Percentiles rank a stretch among this genome's conserved stretches.
phyloP scores from a whole-genome alignment of 1,284 basidiomycete genomes.

The Irpex sp. region DNA sequence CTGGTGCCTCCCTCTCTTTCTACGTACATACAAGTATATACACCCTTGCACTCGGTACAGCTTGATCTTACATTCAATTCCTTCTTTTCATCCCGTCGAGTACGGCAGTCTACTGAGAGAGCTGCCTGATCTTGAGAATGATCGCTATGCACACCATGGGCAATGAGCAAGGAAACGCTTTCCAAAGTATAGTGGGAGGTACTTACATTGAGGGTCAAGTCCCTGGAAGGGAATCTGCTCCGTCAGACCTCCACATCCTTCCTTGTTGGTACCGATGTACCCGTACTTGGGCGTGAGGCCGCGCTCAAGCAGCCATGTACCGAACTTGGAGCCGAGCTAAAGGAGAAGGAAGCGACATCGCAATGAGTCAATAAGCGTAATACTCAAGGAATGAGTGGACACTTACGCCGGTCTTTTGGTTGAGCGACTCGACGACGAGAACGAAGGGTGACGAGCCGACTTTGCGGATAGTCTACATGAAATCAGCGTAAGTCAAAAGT shows the following conservation, averaged over 20 bases:
- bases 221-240: conserved; percentile 79
- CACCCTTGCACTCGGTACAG: too few relatives aligned
- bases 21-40: too few relatives aligned
- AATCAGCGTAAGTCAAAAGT: background rate
- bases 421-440: conserved; percentile 80
- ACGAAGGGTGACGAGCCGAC: conserved; percentile 73
- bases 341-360: background rate
- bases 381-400: background rate
- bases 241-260: conserved; percentile 79
- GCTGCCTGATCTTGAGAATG: conserved; percentile 57
- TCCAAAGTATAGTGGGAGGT: background rate
- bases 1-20: too few relatives aligned
- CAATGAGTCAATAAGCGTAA: too few relatives aligned
- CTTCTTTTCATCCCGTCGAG: background rate
- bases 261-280: conserved; percentile 78
- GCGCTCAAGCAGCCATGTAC: conserved; percentile 82
- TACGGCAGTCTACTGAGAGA: conserved; percentile 31
- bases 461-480: conserved; percentile 54
- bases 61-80: too few relatives aligned
- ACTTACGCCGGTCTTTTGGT: conserved; percentile 80
- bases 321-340: conserved; percentile 76
- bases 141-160: conserved; percentile 45
- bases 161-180: conserved; percentile 5
- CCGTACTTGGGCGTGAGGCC: conserved; percentile 74
- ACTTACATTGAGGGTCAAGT: conserved; percentile 69